Conservation (phyloP, 441 rosid species). For the Populus hybrid region DNA sequence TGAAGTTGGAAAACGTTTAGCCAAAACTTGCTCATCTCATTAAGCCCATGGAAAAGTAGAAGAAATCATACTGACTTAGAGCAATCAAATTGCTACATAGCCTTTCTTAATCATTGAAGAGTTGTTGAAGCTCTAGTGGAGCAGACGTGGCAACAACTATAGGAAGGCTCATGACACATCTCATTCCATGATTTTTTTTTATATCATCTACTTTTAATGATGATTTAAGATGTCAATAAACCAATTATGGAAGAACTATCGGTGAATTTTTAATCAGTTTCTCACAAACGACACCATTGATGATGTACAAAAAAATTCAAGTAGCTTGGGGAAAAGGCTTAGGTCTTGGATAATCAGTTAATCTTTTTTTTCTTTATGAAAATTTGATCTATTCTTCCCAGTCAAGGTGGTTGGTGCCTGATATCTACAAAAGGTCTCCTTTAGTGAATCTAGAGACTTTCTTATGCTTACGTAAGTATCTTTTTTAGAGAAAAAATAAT, state of each 20-base stretch:
- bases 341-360: background rate
- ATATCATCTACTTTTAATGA: too few species aligned
- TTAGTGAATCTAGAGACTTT: background rate
- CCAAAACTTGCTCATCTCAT: background rate
- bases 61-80: background rate
- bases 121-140: too few species aligned
- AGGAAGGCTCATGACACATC: background rate
- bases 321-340: too few species aligned
- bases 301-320: background rate
- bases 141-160: too few species aligned
- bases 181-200: too few species aligned
- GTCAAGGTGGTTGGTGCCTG: background rate
- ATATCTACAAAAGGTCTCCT: background rate
- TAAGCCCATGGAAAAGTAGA: too few species aligned
- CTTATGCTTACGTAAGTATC: background rate
- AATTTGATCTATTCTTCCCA: background rate
- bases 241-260: too few species aligned
- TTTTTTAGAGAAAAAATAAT: too few species aligned
- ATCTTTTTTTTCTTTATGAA: too few species aligned
- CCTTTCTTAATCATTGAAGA: background rate
- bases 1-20: background rate
- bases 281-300: rapidly evolving
- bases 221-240: background rate
- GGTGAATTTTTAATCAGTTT: too few species aligned
- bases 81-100: background rate